These are phyloP conservation scores for Lenwebbia sp. DNA, from an alignment of 345 rosid species.

Conservation along the genomic window DNA sequence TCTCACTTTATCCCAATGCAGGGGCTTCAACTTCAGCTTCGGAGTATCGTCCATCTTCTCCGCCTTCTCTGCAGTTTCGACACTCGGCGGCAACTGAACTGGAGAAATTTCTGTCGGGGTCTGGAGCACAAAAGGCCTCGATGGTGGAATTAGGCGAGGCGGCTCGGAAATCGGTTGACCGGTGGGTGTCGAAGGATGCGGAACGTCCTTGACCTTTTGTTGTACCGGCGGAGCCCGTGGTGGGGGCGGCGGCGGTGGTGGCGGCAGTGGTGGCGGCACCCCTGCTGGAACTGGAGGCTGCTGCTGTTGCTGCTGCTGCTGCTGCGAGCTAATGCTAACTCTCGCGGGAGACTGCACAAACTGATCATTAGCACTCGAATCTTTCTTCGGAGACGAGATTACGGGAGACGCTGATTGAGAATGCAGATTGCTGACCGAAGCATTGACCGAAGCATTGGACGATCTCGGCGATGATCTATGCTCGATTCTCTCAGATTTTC, in stretches of 20 bases:
- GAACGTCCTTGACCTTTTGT: constrained; percentile 18
- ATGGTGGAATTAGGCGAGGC: constrained; percentile 49
- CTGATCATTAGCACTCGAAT: constrained; percentile 16
- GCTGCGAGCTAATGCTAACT: background rate
- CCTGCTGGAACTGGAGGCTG: constrained; percentile 1
- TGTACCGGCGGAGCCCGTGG: constrained; percentile 19
- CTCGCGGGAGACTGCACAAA: constrained; percentile 15
- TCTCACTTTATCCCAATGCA: constrained; percentile 96
- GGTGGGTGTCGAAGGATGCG: constrained; percentile 18
- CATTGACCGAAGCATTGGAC: background rate
- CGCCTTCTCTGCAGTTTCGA: constrained; percentile 14
- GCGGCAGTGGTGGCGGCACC: constrained; percentile 19
- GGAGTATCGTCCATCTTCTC: constrained; percentile 28
- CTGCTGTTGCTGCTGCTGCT: background rate
- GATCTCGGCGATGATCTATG: constrained; percentile 2
- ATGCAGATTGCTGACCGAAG: background rate
- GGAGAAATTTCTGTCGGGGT: constrained; percentile 22
- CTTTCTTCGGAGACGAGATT: constrained; percentile 10
- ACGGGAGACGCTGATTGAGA: constrained; percentile 4
- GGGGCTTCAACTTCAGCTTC: constrained; percentile 70
- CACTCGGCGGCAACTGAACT: constrained; percentile 24
- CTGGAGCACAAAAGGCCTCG: constrained; percentile 56
- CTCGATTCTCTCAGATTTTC: constrained; percentile 20
- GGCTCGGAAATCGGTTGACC: constrained; percentile 38
- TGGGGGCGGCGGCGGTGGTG: constrained; percentile 31